Evolutionary conservation across 108 stramenopile genomes (phyloP), one percentile per base, ranked within the genome.

Genomic region (Thalassiosira profunda): DNA sequence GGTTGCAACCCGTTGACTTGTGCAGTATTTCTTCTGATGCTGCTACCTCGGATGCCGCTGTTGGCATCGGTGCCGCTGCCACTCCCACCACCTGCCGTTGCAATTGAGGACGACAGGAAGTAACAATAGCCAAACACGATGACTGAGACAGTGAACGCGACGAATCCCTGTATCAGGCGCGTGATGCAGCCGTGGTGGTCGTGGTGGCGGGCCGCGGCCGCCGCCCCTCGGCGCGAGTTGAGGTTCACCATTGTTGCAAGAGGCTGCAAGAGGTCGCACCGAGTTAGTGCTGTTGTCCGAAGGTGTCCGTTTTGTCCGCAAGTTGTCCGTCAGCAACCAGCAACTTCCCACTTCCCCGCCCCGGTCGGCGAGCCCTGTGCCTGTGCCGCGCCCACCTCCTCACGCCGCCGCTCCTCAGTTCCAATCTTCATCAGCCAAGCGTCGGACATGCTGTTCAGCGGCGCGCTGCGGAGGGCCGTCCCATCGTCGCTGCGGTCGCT

Each of bases 171-270:
- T 1, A 66, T 43, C 24, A 59, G 43, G n/a, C 51, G 31, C 44
- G 25, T 31, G 15, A 74, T 12, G 20, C 18, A 23, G 35, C 18
- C 23, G 14, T 20, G 41, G 20, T 30, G 58, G 29, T 38, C 25
- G 30, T 57, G 61, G 24, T 63, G 42, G 14, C 38, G 38, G n/a
- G n/a, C n/a, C 14, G 38, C 10, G 5, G 53, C 46, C n/a, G 30
- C 31, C 46, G 62, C 33, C 23, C 72, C 72, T 12, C 72, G 61
- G 33, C 72, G 72, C 38, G 55, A 63, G 25, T 46, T 63, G 17
- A 72, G 54, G 34, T 63, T 56, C 62, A 63, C 56, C 54, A 49
- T 52, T 18, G 41, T 62, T 30, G n/a, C n/a, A n/a, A n/a, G n/a
- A n/a, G n/a, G n/a, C n/a, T n/a, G n/a, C n/a, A n/a, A n/a, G n/a